These are phyloP conservation scores for Suhomyces taliae DNA, from an alignment of 1,139 yeast genomes.

Conservation along the genomic window DNA sequence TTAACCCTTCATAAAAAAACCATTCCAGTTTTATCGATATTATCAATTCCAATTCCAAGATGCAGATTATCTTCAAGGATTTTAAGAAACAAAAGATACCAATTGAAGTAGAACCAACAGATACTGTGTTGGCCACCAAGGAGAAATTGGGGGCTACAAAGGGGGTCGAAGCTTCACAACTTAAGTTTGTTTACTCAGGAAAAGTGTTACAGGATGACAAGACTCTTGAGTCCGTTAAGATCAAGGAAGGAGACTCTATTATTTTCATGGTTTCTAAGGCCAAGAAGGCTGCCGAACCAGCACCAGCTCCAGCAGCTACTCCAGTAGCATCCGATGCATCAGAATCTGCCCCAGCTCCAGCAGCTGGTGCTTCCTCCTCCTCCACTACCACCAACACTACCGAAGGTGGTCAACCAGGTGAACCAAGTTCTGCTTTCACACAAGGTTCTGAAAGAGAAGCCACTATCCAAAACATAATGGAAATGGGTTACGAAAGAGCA, in stretches of 20 bases:
- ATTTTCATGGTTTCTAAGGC: conserved; percentile 82
- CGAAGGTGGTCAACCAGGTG: background rate
- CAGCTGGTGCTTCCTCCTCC: conserved; percentile 5
- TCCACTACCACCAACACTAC: conserved; percentile 26
- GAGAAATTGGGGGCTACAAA: conserved; percentile 69
- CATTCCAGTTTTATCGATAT: background rate
- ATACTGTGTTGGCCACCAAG: conserved; percentile 70
- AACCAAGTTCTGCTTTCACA: conserved; percentile 47
- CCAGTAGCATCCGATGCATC: conserved; percentile 18
- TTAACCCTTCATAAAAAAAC: too few relatives aligned
- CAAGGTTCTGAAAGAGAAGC: conserved; percentile 67
- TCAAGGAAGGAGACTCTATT: conserved; percentile 87
- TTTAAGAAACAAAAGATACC: conserved; percentile 89
- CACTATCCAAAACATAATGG: conserved; percentile 79
- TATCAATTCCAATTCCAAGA: conserved; percentile 19
- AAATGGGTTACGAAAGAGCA: conserved; percentile 91
- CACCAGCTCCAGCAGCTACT: conserved; percentile 12
- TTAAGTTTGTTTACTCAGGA: conserved; percentile 90
- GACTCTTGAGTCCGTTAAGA: conserved; percentile 66
- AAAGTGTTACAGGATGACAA: conserved; percentile 86
- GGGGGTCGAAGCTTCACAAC: conserved; percentile 69
- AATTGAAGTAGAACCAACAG: conserved; percentile 69
- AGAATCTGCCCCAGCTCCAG: conserved; percentile 11
- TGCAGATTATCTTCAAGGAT: conserved; percentile 87
- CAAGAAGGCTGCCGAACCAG: conserved; percentile 33